Evolutionary conservation across 2,329 filamentous ascomycete species (phyloP), one percentile per base, ranked within the genome.

Genomic region (Verticillium zaregamsianum): DNA sequence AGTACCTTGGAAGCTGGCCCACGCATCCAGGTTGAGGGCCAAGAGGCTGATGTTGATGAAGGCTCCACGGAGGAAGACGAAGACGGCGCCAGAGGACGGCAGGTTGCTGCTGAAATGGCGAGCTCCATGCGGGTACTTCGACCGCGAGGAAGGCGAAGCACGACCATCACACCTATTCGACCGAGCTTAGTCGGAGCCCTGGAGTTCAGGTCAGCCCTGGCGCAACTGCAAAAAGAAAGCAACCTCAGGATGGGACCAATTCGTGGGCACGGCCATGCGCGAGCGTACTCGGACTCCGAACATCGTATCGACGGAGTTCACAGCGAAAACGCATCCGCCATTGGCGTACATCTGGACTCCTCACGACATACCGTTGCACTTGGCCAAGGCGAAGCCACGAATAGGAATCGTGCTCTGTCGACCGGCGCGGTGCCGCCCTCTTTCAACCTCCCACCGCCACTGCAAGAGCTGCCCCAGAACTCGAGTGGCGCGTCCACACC

Each of bases 131-230:
- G 94, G 61, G 83, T 98, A 32, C 88, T 87, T 66, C 86, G 92
- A 25, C 86, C 91, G 1, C 79, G 80, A 35, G 82, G 86, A 56
- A 82, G 82, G 55, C 84, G 87, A 65, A 86, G 90, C 66, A 89
- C 89, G 66, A 92, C 92, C 2, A 84, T 93, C 64, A 94, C 89
- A 7, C 90, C 93, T 0, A 97, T 99, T 65, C 85, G 95, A 54
- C 94, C 95, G 1, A 98, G 95, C 79, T 79, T 99, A 56, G 90
- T 99, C 3, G 95, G 95, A 54, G 95, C 92, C 9, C 80, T 99
- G 62, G 95, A 99, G 75, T 99, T 99, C 69, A 86, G 93, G 68
- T 94, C 94, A 2, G 90, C 97, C 3, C 79, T 99, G 55, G 90
- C 91, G n/a, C 93, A 93, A 3, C 77, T 99, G 61, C 89, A 96